Conservation (phyloP, 2,329 filamentous ascomycete species). For the Boeremia lycopersici region DNA sequence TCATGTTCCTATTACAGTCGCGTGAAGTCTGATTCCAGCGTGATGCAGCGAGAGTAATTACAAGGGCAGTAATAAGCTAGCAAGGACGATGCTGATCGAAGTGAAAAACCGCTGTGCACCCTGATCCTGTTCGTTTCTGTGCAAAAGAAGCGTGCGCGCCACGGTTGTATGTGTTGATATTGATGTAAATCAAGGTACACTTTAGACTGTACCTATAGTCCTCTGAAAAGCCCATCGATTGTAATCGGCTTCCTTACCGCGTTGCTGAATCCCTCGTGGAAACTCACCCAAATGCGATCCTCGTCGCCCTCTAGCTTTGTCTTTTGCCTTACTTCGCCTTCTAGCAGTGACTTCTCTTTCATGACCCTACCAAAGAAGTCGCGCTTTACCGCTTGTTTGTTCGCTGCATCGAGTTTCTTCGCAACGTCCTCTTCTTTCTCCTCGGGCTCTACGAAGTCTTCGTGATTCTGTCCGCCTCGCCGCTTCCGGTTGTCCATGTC, state of each 20-base stretch:
- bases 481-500: slow-evolving; percentile 70
- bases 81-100: no score
- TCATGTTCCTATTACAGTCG: not conserved
- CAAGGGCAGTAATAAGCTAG: no score
- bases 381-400: slow-evolving; percentile 61
- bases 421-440: slow-evolving; percentile 23
- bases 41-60: no score
- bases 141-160: no score
- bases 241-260: slow-evolving; percentile 88
- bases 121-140: no score
- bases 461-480: slow-evolving; percentile 45
- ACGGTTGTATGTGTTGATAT: no score
- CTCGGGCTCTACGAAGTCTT: slow-evolving; percentile 20
- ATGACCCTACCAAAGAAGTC: slow-evolving; percentile 88
- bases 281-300: slow-evolving; percentile 82
- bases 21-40: not conserved
- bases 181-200: not conserved
- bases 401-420: slow-evolving; percentile 31
- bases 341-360: slow-evolving; percentile 50
- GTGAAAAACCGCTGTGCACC: no score
- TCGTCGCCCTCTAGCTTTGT: slow-evolving; percentile 51
- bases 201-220: slow-evolving; percentile 53
- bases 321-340: slow-evolving; percentile 51
- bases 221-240: slow-evolving; percentile 76
- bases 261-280: slow-evolving; percentile 89